phyloP scores from a whole-genome alignment of 2,329 filamentous ascomycete species.

The Kalaharituber pfeilii region DNA sequence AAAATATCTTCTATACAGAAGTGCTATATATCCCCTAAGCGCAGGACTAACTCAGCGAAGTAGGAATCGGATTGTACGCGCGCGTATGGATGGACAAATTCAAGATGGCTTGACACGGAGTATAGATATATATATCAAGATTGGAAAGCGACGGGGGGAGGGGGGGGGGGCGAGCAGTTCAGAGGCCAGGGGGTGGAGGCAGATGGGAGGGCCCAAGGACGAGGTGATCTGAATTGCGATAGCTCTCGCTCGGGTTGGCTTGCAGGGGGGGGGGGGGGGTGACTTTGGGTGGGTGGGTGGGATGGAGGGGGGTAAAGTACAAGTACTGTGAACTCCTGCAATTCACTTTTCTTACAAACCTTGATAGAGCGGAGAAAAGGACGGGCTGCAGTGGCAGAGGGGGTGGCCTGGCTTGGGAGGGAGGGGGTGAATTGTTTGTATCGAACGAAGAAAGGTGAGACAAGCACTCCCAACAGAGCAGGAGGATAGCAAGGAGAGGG shows the following conservation, averaged over 20 bases:
- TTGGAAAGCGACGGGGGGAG: too few relatives aligned
- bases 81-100: background rate
- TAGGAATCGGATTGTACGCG: background rate
- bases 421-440: background rate
- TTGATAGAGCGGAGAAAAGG: background rate
- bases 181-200: background rate
- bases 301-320: background rate
- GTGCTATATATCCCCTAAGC: too few relatives aligned
- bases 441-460: background rate
- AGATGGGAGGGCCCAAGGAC: background rate
- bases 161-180: background rate
- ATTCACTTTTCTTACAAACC: background rate
- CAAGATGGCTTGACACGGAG: background rate
- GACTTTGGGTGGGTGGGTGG: background rate
- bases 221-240: constrained; percentile 1
- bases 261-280: background rate
- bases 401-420: background rate
- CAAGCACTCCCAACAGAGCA: background rate
- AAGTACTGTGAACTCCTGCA: too few relatives aligned
- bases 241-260: background rate
- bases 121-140: background rate
- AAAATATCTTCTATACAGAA: too few relatives aligned
- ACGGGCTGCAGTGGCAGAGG: background rate
- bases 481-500: background rate
- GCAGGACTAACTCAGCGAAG: too few relatives aligned